Conservation (phyloP, 192 early-diverging fungal genomes). For the Obelidium mucronatum region DNA sequence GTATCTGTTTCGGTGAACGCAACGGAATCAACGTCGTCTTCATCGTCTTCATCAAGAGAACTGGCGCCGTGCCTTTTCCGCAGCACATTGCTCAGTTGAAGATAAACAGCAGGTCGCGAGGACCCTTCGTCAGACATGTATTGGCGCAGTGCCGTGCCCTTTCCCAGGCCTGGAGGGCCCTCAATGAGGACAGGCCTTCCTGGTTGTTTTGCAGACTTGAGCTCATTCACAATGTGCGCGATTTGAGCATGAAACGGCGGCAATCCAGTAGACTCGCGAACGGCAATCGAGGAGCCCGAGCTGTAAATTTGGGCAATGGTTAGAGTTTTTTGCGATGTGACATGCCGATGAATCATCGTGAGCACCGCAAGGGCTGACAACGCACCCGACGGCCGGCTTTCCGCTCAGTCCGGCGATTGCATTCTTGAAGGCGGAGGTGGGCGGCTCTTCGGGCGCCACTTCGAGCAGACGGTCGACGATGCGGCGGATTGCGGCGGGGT, state of each 20-base stretch:
- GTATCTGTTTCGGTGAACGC: slow-evolving; percentile 34
- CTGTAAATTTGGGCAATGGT: background rate
- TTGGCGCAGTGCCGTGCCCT: slow-evolving; percentile 38
- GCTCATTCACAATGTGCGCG: slow-evolving; percentile 38
- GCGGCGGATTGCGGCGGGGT: background rate
- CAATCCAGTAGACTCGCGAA: slow-evolving; percentile 25
- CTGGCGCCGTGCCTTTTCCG: slow-evolving; percentile 41
- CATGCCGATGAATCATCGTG: background rate
- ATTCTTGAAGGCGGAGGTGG: slow-evolving; percentile 15
- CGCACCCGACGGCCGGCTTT: background rate
- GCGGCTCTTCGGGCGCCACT: background rate
- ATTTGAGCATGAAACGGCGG: slow-evolving; percentile 45
- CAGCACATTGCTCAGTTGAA: slow-evolving; percentile 36
- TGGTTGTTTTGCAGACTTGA: slow-evolving; percentile 28
- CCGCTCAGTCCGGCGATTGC: slow-evolving; percentile 10
- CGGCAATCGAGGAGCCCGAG: background rate
- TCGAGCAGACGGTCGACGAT: slow-evolving; percentile 24
- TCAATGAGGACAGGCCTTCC: slow-evolving; percentile 43
- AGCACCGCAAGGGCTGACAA: background rate
- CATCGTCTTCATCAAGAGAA: slow-evolving; percentile 32
- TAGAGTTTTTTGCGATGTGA: background rate
- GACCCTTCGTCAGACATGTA: slow-evolving; percentile 23
- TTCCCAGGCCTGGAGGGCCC: slow-evolving; percentile 48
- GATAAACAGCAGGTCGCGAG: slow-evolving; percentile 41
- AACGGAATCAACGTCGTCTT: slow-evolving; percentile 13